A percentile compares a stretch with the other conserved stretches of the same genome.
These are phyloP conservation scores for Cordyceps cateniannulata DNA, from an alignment of 2,329 filamentous ascomycete species.

Conservation along the genomic window DNA sequence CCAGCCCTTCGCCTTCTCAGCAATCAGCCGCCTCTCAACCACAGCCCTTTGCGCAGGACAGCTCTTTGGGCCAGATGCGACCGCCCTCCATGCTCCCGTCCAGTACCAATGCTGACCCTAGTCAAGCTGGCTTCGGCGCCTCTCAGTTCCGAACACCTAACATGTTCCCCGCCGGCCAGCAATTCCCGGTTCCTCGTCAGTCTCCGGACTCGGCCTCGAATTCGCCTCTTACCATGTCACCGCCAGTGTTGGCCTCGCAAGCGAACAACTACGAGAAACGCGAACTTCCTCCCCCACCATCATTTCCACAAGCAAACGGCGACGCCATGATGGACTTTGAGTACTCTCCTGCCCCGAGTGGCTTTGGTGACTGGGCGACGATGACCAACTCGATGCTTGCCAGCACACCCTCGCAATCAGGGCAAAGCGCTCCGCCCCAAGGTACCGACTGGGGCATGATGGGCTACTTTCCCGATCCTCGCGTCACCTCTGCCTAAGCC, in stretches of 20 bases:
- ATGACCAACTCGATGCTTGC: slow-evolving; percentile 28
- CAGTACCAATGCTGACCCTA: slow-evolving; percentile 18
- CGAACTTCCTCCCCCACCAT: slow-evolving; percentile 28
- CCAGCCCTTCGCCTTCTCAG: slow-evolving; percentile 23
- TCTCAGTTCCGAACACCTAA: slow-evolving; percentile 23
- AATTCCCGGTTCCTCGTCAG: slow-evolving; percentile 22
- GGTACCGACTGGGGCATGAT: slow-evolving; percentile 26
- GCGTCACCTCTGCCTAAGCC: slow-evolving; percentile 23
- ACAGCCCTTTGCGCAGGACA: slow-evolving; percentile 19
- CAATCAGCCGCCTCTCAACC: slow-evolving; percentile 20
- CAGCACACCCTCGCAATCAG: slow-evolving; percentile 21
- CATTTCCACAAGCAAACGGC: slow-evolving; percentile 19
- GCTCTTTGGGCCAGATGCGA: slow-evolving; percentile 26
- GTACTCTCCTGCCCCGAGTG: slow-evolving; percentile 31
- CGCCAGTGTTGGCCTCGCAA: slow-evolving; percentile 20
- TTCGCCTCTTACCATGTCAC: slow-evolving; percentile 24
- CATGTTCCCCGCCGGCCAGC: slow-evolving; percentile 28
- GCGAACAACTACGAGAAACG: slow-evolving; percentile 28
- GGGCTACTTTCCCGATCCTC: slow-evolving; percentile 28
- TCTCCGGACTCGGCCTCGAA: slow-evolving; percentile 29
- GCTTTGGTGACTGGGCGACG: slow-evolving; percentile 37
- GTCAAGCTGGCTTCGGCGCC: slow-evolving; percentile 19
- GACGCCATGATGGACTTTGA: slow-evolving; percentile 38
- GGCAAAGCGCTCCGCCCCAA: slow-evolving; percentile 14
- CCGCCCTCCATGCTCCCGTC: slow-evolving; percentile 23